A percentile compares a stretch with the other conserved stretches of the same genome.
Evolutionary conservation across 352 stramenopile species (phyloP).

Genomic region (Pythium dissimile): DNA sequence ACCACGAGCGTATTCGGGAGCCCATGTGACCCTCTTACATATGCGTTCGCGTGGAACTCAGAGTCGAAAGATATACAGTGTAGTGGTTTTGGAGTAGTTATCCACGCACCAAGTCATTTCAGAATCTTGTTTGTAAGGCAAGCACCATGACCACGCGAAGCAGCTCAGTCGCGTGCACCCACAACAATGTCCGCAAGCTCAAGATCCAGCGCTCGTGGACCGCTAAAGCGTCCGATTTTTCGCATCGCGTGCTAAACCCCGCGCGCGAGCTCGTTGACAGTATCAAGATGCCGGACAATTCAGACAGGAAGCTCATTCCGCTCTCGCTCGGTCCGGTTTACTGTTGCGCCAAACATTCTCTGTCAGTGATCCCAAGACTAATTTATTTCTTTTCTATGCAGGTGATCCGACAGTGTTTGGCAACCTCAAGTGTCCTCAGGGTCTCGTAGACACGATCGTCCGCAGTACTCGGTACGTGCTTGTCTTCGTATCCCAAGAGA

Average conservation of each 20-base stretch:
- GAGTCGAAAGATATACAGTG: too few relatives aligned
- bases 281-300: constrained; percentile 85
- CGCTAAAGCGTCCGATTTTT: constrained; percentile 55
- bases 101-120: too few relatives aligned
- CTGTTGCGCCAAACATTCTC: not conserved
- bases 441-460: constrained; percentile 72
- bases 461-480: constrained; percentile 44
- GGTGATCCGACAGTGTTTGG: constrained; percentile 90
- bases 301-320: constrained; percentile 89
- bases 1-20: too few relatives aligned
- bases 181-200: constrained; percentile 20
- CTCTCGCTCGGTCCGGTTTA: constrained; percentile 75
- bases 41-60: too few relatives aligned
- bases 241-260: constrained; percentile 71
- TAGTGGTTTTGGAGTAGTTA: too few relatives aligned
- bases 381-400: constrained; percentile 18
- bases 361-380: not conserved
- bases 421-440: constrained; percentile 87
- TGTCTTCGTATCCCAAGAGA: too few relatives aligned
- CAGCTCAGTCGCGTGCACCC: constrained; percentile 16
- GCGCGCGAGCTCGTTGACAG: constrained; percentile 94
- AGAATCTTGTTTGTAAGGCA: too few relatives aligned
- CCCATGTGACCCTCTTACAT: too few relatives aligned
- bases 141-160: constrained; percentile 37
- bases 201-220: constrained; percentile 53